Conservation (phyloP, 2,329 filamentous ascomycete genomes). For the Cordyceps cicadae region DNA sequence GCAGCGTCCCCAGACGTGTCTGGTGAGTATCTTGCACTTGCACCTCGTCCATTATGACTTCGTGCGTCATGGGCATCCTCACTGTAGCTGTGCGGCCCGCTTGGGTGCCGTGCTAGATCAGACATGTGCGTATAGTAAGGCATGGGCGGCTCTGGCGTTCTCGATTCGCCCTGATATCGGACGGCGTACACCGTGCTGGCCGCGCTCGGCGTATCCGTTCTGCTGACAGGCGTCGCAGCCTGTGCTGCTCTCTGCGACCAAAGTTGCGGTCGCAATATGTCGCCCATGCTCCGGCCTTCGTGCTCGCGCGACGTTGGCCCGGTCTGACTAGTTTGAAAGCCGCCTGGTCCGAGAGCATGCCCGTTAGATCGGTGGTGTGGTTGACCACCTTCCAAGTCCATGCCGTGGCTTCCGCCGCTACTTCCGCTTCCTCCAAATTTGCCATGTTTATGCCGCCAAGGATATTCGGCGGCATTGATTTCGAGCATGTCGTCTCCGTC, state of each 20-base stretch:
- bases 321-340: constrained; percentile 17
- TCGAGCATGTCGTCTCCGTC: constrained; percentile 92
- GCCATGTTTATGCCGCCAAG: constrained; percentile 35
- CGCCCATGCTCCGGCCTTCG: constrained; percentile 22
- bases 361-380: neutral
- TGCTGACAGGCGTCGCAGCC: constrained; percentile 48
- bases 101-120: neutral
- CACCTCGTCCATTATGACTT: neutral
- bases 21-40: neutral
- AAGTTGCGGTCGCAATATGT: constrained; percentile 39
- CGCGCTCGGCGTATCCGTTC: constrained; percentile 55
- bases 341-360: neutral
- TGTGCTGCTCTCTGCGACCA: constrained; percentile 50
- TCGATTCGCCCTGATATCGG: constrained; percentile 50
- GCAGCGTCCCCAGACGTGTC: neutral
- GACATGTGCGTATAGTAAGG: neutral
- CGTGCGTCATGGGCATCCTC: neutral
- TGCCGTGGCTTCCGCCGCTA: constrained; percentile 24
- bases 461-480: constrained; percentile 41
- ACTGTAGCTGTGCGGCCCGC: constrained; percentile 8
- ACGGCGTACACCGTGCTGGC: constrained; percentile 58
- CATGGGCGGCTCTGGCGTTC: constrained; percentile 35
- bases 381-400: constrained; percentile 14
- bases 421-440: constrained; percentile 23
- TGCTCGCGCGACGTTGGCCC: constrained; percentile 15